Evolutionary conservation across 352 stramenopile genomes (phyloP), one percentile per base, ranked within the genome.

Genomic region (Phytophthora fragariae): DNA sequence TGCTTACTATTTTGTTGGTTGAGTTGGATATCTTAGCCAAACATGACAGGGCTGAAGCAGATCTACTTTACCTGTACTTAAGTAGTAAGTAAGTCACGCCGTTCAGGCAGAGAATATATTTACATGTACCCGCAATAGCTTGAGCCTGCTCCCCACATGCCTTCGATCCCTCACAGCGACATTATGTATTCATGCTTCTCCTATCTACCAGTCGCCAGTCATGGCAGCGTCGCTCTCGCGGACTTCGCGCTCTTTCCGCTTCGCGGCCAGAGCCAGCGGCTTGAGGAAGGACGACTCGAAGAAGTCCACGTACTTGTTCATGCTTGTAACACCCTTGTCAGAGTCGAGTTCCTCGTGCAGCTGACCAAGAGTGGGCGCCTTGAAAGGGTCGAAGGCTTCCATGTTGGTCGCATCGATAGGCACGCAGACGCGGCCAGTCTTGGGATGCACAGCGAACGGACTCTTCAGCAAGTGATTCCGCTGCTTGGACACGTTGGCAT

Each of bases 401-500:
- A 99, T 89, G 5, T 85, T 77, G 27, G 73, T 44, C 70, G 87
- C 75, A 91, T 87, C 65, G 57, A 99, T 98, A 0, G 98, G 98
- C 19, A 99, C 98, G 82, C 98, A 99, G 12, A 99, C 97, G 24
- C 98, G 86, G 19, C 98, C 96, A 0, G 97, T 99, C 88, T 99
- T 99, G 6, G 98, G 98, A 79, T 99, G 98, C 24, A 99, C 96
- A 29, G 96, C 98, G 73, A 99, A 99, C 31, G 98, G 98, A 82
- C 86, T 98, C 82, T 99, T 99, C 44, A 99, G 88, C 86, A 99
- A 98, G 90, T 99, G 98, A 92, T 99, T 99, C 63, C 97, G 91
- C 77, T 98, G 96, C 79, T 99, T 99, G 68, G 97, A 99, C 57
- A 99, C 98, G 81, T 99, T 99, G 44, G 98, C 98, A 97, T 99